Conservation (phyloP, 257 asterid species). For the Jacaranda mimosifolia region DNA sequence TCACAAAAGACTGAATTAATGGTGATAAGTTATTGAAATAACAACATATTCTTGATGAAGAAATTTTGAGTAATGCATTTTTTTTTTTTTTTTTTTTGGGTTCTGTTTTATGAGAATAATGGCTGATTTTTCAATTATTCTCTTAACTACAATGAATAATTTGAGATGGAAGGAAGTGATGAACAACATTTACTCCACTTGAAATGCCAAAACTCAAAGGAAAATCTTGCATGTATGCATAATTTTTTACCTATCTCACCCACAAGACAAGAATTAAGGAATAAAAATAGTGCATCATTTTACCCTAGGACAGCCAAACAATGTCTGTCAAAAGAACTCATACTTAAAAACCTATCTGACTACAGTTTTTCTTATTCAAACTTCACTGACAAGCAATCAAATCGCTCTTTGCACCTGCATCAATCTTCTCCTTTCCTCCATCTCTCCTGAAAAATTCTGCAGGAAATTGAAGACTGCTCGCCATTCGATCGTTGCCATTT, state of each 20-base stretch:
- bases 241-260: too few relatives aligned
- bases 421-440: slow-evolving; percentile 31
- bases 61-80: background rate
- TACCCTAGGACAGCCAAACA: slow-evolving; percentile 29
- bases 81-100: too few relatives aligned
- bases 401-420: background rate
- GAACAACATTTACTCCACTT: background rate
- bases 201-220: slow-evolving; percentile 1
- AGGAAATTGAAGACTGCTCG: background rate
- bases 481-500: slow-evolving; percentile 9
- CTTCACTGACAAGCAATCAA: slow-evolving; percentile 2
- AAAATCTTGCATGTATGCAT: background rate
- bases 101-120: too few relatives aligned
- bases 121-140: too few relatives aligned
- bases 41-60: slow-evolving; percentile 11
- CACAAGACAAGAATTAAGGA: background rate
- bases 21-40: background rate
- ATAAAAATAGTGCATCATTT: background rate
- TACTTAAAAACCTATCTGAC: background rate
- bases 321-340: slow-evolving; percentile 10
- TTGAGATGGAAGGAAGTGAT: background rate
- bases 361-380: slow-evolving; percentile 28
- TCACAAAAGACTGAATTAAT: too few relatives aligned
- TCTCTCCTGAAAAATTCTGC: slow-evolving; percentile 14
- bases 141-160: background rate